Conservation (phyloP, 768 basidiomycete species). For the Rhizopogon vesiculosus region DNA sequence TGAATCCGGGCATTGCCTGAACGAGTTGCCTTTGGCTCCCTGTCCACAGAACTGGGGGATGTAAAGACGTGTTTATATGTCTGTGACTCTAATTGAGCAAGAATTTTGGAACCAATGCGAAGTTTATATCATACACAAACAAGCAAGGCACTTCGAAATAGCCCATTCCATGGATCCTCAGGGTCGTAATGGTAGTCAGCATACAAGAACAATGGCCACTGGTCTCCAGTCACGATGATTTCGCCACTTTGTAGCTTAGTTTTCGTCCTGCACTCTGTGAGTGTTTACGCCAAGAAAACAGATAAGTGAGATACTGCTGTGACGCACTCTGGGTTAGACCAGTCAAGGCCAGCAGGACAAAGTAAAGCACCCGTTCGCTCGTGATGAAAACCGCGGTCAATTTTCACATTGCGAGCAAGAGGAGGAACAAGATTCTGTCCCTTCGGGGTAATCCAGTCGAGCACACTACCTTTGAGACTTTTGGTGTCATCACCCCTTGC, state of each 20-base stretch:
- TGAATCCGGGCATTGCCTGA: no score
- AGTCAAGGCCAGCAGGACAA: conserved; percentile 17
- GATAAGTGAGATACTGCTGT: background rate
- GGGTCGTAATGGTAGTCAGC: conserved; percentile 11
- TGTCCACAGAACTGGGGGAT: no score
- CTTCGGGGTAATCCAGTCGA: conserved; percentile 21
- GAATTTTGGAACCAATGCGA: background rate
- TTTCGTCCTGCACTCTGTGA: background rate
- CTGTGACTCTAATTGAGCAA: background rate
- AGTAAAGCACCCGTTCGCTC: conserved; percentile 14
- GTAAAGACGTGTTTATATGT: no score
- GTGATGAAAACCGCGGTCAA: conserved; percentile 12
- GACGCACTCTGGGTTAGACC: conserved; percentile 12
- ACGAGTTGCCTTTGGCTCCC: no score
- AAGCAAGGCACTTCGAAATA: conserved; percentile 16
- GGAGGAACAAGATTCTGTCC: conserved; percentile 8
- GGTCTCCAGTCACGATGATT: conserved; percentile 13
- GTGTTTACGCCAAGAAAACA: background rate
- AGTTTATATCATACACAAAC: conserved; percentile 11
- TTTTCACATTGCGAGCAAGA: conserved; percentile 9
- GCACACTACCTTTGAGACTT: conserved; percentile 13
- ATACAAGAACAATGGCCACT: conserved; percentile 23
- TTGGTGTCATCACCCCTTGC: conserved; percentile 13
- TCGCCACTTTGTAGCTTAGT: conserved; percentile 7
- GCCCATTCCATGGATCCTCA: conserved; percentile 23